Evolutionary conservation across 2,329 filamentous ascomycete genomes (phyloP), one percentile per base, ranked within the genome.

Genomic region (Penicillium sp.): DNA sequence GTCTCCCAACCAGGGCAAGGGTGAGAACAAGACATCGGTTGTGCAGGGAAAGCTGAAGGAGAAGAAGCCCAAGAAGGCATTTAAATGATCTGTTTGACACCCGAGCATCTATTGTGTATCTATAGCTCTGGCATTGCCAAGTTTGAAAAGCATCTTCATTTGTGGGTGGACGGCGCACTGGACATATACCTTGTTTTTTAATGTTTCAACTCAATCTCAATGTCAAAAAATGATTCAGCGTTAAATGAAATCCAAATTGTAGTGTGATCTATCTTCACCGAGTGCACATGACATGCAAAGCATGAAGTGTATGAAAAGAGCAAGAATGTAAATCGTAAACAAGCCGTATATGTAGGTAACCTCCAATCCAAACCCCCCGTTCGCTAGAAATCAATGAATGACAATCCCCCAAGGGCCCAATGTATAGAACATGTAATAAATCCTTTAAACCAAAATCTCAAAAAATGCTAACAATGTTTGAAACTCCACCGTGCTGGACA

Each of bases 41-140:
- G 37, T 40, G 37, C 22, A 44, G 25, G 40, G 37, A 51, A 31
- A 63, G 63, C 37, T 40, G 56, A 68, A 68, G 55, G 66, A 62
- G 33, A 64, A 66, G 58, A 56, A 64, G 53, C 52, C 56, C 40
- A 71, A 70, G 61, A 68, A 70, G 59, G 54, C 61, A 6, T 58
- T 49, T 55, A 72, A 72, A 68, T 71, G 63, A 64, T 60, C 49
- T 49, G 47, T 29, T 33, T 51, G 46, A 40, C 45, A 41, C 26
- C 25, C 51, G 53, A 55, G 55, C 49, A 47, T 61, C 44, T 58
- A 54, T 52, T 60, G 44, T 64, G 51, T 63, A 56, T 65, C 46
- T 63, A 63, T 63, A 59, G 56, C 60, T 65, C 47, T 59, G 62
- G 62, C 59, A 40, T 37, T 50, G 40, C 31, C 52, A 63, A 55